Percentiles rank a stretch among this genome's conserved stretches.
phyloP scores from a whole-genome alignment of 345 rosid genomes.

The Orychophragmus violaceus region DNA sequence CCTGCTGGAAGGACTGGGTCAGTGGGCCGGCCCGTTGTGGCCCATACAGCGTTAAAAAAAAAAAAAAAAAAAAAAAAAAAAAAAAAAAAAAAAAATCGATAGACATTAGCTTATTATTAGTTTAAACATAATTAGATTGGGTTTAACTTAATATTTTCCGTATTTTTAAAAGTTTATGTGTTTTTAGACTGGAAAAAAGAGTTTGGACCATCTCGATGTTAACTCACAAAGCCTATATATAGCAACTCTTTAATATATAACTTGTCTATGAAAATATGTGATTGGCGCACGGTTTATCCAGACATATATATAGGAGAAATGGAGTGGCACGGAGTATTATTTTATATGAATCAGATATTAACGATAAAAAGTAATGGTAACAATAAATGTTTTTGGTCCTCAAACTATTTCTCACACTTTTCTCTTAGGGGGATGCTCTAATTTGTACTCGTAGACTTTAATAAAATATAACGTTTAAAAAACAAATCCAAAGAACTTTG shows the following conservation, averaged over 20 bases:
- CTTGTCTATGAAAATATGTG: background rate
- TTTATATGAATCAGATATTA: background rate
- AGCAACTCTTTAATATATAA: background rate
- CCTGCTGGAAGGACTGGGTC: no score
- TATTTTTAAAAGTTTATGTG: no score
- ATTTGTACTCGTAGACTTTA: background rate
- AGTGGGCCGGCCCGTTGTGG: no score
- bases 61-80: no score
- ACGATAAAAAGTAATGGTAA: background rate
- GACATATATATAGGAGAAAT: background rate
- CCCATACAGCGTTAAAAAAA: no score
- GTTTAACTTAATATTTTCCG: no score
- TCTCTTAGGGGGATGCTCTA: background rate
- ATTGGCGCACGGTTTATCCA: background rate
- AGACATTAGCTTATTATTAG: no score
- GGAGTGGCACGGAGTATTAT: background rate
- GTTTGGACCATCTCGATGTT: no score
- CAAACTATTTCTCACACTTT: background rate
- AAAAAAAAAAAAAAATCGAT: no score
- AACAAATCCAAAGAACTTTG: background rate
- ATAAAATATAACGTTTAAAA: background rate
- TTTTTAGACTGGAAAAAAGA: background rate
- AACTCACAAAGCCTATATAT: background rate
- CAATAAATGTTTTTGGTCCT: background rate
- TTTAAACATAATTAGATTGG: no score